Base-by-base conservation (phyloP, 2,329 filamentous ascomycete species). In the Aschersonia sp. region DNA sequence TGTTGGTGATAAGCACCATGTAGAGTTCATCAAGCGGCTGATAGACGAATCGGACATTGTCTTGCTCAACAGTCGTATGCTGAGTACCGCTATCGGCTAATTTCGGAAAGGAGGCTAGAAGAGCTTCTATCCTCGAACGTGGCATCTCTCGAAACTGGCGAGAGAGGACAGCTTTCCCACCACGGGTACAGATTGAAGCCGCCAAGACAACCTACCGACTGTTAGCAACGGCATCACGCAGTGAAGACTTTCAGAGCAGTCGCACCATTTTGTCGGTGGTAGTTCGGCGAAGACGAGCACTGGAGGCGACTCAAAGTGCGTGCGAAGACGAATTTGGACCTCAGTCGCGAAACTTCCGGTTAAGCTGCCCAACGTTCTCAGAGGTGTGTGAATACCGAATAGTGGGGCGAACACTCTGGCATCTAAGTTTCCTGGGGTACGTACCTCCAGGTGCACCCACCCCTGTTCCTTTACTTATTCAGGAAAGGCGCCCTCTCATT, bases 31-130 rank as follows among this genome's bases (percentile, higher is more conserved):
- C 94, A 54, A 98, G 78, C 51, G 92, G 94, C 67, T 98, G 92
- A 74, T 98, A 98, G 50, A 98, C 92, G 64, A 96, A 98, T 71
- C 92, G 91, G 61, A 98, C 92, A 72, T 95, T 97, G 73, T 98
- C 94, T 70, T 97, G 89, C 70, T 98, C 92, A 59, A 97, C 89
- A 5, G 87, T 98, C 31, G 92, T 98, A 68, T 98, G 92, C 69
- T 98, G 92, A 47, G 89, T 96, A 52, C 89, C 86, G 53, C 86
- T 89, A 67, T 96, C 89, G 60, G 92, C 89, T 50, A 97, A 85
- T 72, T 98, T 98, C 48, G 92, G 94, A 64, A 98, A 96, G 7
- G 91, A 94, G 54, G 94, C 92, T 49, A 98, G 84, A 49, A 98
- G 81, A 49, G 86, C 92, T 74, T 98, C 94, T 62, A 98, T 89